Percentiles rank a stretch among this genome's conserved stretches.
phyloP scores from a whole-genome alignment of 106 monocot genomes.

The Dactylorhiza incarnata region DNA sequence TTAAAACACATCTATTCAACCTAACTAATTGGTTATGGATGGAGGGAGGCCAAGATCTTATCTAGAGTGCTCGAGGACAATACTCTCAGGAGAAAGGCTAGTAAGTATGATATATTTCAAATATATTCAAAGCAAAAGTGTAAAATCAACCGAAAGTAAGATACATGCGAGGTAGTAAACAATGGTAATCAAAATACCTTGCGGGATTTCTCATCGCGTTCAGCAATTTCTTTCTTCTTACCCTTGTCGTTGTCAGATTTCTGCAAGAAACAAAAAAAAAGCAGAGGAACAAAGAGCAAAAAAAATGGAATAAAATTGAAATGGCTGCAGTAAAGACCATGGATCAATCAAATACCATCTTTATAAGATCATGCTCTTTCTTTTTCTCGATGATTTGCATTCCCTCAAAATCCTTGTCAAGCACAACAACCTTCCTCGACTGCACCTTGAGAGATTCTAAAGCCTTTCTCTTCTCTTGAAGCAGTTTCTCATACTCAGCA shows the following conservation, averaged over 20 bases:
- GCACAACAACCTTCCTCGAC: constrained; percentile 19
- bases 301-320: not conserved
- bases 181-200: constrained; percentile 12
- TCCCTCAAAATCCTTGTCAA: constrained; percentile 34
- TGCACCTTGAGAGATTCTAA: constrained; percentile 15
- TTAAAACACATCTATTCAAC: too few relatives aligned
- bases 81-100: too few relatives aligned
- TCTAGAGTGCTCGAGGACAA: too few relatives aligned
- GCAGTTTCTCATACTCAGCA: constrained; percentile 42
- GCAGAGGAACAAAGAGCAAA: not conserved
- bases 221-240: constrained; percentile 27
- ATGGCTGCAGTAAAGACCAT: not conserved
- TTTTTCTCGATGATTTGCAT: constrained; percentile 38
- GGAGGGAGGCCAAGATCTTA: too few relatives aligned
- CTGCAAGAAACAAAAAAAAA: constrained; percentile 6
- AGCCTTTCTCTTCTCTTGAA: constrained; percentile 39
- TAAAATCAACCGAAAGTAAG: too few relatives aligned
- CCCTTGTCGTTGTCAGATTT: constrained; percentile 29
- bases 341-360: constrained; percentile 24
- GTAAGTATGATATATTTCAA: too few relatives aligned
- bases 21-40: too few relatives aligned
- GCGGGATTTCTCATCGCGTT: constrained; percentile 25
- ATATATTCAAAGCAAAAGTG: too few relatives aligned
- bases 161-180: too few relatives aligned
- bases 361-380: constrained; percentile 24